Evolutionary conservation across 2,329 filamentous ascomycete species (phyloP).

Genomic region (Chaetomium olivaceum): DNA sequence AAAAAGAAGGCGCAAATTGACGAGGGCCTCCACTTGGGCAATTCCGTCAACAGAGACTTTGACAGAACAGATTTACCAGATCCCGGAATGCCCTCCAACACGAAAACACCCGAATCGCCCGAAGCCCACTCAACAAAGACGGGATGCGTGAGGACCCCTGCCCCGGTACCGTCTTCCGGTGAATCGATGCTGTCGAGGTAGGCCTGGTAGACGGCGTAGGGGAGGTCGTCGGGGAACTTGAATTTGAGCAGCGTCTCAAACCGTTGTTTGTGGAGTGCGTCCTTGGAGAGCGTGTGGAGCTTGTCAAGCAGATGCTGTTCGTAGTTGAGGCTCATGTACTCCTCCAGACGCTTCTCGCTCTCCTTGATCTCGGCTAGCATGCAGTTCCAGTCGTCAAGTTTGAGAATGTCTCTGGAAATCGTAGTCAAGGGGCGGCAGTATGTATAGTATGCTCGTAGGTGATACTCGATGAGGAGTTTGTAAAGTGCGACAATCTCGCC

Average conservation of each 20-base stretch:
- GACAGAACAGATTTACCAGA: constrained; percentile 28
- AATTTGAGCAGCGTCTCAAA: constrained; percentile 25
- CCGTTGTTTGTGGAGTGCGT: constrained; percentile 24
- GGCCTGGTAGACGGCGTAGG: constrained; percentile 27
- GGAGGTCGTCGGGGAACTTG: constrained; percentile 30
- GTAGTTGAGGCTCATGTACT: constrained; percentile 28
- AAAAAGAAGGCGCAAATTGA: constrained; percentile 27
- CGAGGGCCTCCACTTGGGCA: constrained; percentile 21
- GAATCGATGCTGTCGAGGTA: constrained; percentile 28
- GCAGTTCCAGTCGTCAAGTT: constrained; percentile 27
- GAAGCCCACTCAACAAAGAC: constrained; percentile 23
- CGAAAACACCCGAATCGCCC: constrained; percentile 17
- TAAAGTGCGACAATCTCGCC: constrained; percentile 25
- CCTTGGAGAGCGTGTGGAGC: constrained; percentile 27
- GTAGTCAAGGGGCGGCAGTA: constrained; percentile 25
- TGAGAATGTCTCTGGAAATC: constrained; percentile 22
- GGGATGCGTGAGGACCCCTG: constrained; percentile 24
- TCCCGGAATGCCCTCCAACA: constrained; percentile 26
- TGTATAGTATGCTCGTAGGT: constrained; percentile 27
- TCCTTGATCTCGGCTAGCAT: constrained; percentile 25
- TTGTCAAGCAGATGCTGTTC: constrained; percentile 27
- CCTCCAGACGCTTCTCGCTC: constrained; percentile 23
- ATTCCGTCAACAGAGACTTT: constrained; percentile 22
- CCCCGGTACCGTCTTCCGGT: constrained; percentile 21
- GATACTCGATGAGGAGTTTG: constrained; percentile 30